Evolutionary conservation across 176 grass and related monocot species (phyloP), one percentile per base, ranked within the genome.

Genomic region (Oryza longistaminata): DNA sequence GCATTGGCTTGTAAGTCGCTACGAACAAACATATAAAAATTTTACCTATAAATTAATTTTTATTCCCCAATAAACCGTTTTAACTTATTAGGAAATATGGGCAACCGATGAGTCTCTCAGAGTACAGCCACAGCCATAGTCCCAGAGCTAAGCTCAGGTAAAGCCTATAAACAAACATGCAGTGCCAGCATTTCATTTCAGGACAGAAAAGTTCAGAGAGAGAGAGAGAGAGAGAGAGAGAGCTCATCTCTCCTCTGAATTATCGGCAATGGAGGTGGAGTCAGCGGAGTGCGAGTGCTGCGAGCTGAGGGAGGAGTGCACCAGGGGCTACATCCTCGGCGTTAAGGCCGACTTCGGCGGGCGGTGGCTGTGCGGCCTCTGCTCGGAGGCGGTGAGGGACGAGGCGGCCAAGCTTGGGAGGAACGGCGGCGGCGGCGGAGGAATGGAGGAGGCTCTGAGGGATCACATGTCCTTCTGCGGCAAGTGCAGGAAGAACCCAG

Each of bases 291-390:
- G 95, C 22, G 91, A 93, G 61, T 95, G 95, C 88, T 95, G 95
- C 45, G 92, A 89, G 10, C 88, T 97, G 71, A 53, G 68, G 7
- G 95, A 97, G 83, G 95, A 97, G 42, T 97, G 92, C 93, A 95
- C 95, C 50, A 60, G 80, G 21, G 91, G 84, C 7, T 95, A 97
- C 79, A 95, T 97, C 76, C 27, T 65, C 10, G 82, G 86, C 44
- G 90, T 95, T 29, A 89, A 89, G 76, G 86, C 91, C 8, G 80
- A 85, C 40, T 97, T 97, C 53, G 85, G 87, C 46, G 95, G 95
- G 16, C 82, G 88, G 82, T 97, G 95, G 95, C 90, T 97, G 16
- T 97, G 95, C 76, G 95, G 95, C 15, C 92, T 97, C n/a, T 97
- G 95, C 89, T 90, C 92, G 10, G 95, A 97, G 72, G 90, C 93